Percentiles rank a stretch among this genome's conserved stretches.
phyloP scores from a whole-genome alignment of 2,329 filamentous ascomycete species.

The Chaetomiaceae sp. region DNA sequence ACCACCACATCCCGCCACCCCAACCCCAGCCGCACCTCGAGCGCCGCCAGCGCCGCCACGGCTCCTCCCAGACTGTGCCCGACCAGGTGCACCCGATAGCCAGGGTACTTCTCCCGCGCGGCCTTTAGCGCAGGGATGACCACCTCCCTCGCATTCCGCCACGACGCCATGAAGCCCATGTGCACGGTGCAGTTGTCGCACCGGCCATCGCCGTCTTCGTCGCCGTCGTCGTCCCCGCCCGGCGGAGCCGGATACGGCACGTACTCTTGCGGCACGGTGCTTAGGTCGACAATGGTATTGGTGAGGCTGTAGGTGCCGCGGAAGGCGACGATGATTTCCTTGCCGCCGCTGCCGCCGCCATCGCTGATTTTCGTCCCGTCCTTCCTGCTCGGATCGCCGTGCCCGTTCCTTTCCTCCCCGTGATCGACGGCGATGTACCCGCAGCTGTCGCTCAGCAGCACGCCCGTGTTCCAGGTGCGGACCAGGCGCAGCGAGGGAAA shows the following conservation, averaged over 20 bases:
- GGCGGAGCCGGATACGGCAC: constrained; percentile 69
- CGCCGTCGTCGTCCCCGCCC: constrained; percentile 35
- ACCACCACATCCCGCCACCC: constrained; percentile 70
- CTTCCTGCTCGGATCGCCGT: constrained; percentile 1
- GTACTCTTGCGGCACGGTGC: constrained; percentile 84
- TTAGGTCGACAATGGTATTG: constrained; percentile 86
- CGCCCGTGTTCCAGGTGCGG: constrained; percentile 85
- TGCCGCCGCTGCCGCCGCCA: constrained; percentile 15
- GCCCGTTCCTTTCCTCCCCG: constrained; percentile 22
- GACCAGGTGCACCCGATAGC: constrained; percentile 71
- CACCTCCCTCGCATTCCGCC: constrained; percentile 66
- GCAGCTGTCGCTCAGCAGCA: constrained; percentile 82
- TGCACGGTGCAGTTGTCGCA: constrained; percentile 92
- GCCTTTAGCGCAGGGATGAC: constrained; percentile 64
- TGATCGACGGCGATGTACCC: constrained; percentile 88
- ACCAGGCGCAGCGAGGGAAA: constrained; percentile 77
- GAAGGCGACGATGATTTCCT: constrained; percentile 76
- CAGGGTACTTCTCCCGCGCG: constrained; percentile 58
- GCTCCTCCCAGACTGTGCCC: constrained; percentile 92
- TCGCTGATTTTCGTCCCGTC: neutral
- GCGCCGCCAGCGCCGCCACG: constrained; percentile 77
- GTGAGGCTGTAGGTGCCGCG: constrained; percentile 91
- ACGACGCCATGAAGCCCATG: constrained; percentile 80
- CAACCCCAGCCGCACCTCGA: constrained; percentile 70
- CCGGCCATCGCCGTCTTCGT: constrained; percentile 34